Conservation (phyloP, 2,329 filamentous ascomycete species). For the Dendryphion nanum region DNA sequence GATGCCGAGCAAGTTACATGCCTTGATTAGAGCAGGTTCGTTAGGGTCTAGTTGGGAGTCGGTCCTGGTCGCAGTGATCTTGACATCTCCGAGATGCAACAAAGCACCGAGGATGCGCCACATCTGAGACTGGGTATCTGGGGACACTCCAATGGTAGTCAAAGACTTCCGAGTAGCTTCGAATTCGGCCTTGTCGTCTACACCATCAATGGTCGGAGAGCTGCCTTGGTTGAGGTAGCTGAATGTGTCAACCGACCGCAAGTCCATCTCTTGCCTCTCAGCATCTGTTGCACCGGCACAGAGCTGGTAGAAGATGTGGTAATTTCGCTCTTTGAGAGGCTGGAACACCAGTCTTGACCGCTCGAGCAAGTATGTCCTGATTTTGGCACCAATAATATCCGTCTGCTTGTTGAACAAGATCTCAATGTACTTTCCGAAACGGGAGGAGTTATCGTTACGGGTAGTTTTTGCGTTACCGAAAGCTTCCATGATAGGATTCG, state of each 20-base stretch:
- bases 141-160: constrained; percentile 79
- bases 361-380: constrained; percentile 92
- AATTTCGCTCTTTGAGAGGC: constrained; percentile 95
- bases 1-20: constrained; percentile 83
- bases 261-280: constrained; percentile 74
- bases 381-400: constrained; percentile 97
- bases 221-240: constrained; percentile 96
- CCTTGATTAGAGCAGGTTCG: constrained; percentile 79
- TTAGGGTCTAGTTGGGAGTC: constrained; percentile 79
- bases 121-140: constrained; percentile 74
- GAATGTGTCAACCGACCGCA: constrained; percentile 84
- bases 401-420: constrained; percentile 97
- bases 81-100: constrained; percentile 92
- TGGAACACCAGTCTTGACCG: constrained; percentile 96
- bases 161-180: constrained; percentile 83
- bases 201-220: constrained; percentile 84
- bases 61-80: constrained; percentile 85
- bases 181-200: constrained; percentile 95
- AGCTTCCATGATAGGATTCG: constrained; percentile 99
- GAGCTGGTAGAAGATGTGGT: constrained; percentile 98
- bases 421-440: constrained; percentile 99
- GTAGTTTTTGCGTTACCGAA: constrained; percentile 99
- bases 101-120: constrained; percentile 89
- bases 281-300: constrained; percentile 86
- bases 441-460: constrained; percentile 96